Base-by-base conservation (phyloP, 306 rosid species). In the Alnus rubra region DNA sequence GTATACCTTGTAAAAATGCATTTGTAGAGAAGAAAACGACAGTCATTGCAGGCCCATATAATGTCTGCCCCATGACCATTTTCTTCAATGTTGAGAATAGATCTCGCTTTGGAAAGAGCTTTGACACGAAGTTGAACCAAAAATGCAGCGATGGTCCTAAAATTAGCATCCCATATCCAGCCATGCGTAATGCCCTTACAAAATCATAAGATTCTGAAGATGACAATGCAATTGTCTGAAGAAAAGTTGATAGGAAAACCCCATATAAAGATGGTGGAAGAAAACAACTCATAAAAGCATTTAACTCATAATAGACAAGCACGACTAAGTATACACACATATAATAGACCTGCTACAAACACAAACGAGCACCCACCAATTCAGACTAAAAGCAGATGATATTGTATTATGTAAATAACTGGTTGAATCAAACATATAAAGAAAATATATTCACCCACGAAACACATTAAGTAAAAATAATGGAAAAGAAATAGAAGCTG, bases 91-190 rank as follows among this genome's bases (percentile, higher is more conserved):
- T 95, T 60, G 98, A 91, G 60, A 80, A 71, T 42, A 91, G 55
- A 80, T 95, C 98, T 72, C 89, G 88, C 82, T 78, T 73, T 9
- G 98, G 98, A 77, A 81, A 92, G 71, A 78, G 85, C 80, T 82
- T 85, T 30, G 98, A 93, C 90, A 95, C 80, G 62, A 92, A 86
- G 91, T 95, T 91, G 87, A 91, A 93, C 98, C 98, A 95, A 73
- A 87, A 91, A 89, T 92, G 98, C 76, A 92, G 84, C 13, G 96
- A 39, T 14, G 98, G 98, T 74, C 98, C 98, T 80, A 95, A 82
- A 77, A 95, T 39, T 69, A 95, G 2, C 93, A 91, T 23, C 68
- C 98, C 98, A 78, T 95, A 92, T 75, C 92, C 93, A 14, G 93
- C 96, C 98, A 92, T 95, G 44, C 98, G 94, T 62, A 86, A 78